These are phyloP conservation scores for Ustilago trichophora DNA, from an alignment of 1,284 basidiomycete species.

Conservation along the genomic window DNA sequence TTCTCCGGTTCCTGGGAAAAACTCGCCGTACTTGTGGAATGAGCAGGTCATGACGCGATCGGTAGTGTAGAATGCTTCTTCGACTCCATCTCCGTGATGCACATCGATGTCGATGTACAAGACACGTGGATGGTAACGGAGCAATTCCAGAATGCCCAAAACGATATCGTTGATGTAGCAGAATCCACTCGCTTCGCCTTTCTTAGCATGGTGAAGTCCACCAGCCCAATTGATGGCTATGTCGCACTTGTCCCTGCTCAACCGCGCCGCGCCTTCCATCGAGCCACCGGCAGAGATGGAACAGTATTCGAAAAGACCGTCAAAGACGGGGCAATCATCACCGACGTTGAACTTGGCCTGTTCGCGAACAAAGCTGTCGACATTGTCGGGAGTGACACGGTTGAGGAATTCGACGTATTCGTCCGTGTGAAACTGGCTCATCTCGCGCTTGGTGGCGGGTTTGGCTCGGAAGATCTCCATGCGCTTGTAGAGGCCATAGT, in stretches of 20 bases:
- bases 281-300: slow-evolving; percentile 98
- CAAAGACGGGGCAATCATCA: slow-evolving; percentile 98
- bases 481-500: slow-evolving; percentile 78
- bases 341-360: slow-evolving; percentile 95
- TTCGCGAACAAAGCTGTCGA: slow-evolving; percentile 87
- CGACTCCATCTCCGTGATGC: slow-evolving; percentile 98
- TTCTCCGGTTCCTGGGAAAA: slow-evolving; percentile 98
- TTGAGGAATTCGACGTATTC: slow-evolving; percentile 91
- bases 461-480: slow-evolving; percentile 79
- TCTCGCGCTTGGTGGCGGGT: slow-evolving; percentile 97
- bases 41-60: slow-evolving; percentile 98
- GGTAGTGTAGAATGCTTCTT: slow-evolving; percentile 99
- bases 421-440: slow-evolving; percentile 94
- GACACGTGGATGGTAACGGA: slow-evolving; percentile 92
- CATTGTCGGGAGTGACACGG: slow-evolving; percentile 84
- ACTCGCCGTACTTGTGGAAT: slow-evolving; percentile 99
- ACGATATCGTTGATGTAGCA: slow-evolving; percentile 99
- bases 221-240: slow-evolving; percentile 99
- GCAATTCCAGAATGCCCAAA: slow-evolving; percentile 91
- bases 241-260: slow-evolving; percentile 96
- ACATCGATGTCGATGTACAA: slow-evolving; percentile 99
- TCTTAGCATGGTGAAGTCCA: slow-evolving; percentile 96
- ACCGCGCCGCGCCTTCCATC: slow-evolving; percentile 97
- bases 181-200: slow-evolving; percentile 97
- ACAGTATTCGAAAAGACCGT: slow-evolving; percentile 97